Percentiles rank a stretch among this genome's conserved stretches.
phyloP scores from a whole-genome alignment of 495 filamentous ascomycete species.

The Tetracladium setigerum region DNA sequence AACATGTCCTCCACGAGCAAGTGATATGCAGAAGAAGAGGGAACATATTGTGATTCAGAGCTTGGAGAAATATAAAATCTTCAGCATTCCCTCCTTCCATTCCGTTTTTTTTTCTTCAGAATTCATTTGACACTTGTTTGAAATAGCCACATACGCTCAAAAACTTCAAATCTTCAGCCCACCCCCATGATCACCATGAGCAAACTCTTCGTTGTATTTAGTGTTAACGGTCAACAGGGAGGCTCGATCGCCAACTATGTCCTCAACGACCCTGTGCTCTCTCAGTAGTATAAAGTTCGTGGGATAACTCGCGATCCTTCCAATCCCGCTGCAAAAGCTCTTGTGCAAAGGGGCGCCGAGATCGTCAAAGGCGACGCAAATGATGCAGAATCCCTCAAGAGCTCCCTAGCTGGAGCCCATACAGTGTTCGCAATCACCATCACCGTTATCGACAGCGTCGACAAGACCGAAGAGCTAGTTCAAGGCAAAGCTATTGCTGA shows the following conservation, averaged over 20 bases:
- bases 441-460: slow-evolving; percentile 23
- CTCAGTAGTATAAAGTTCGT: slow-evolving; percentile 40
- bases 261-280: slow-evolving; percentile 38
- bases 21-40: no score
- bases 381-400: slow-evolving; percentile 32
- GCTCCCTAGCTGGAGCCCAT: slow-evolving; percentile 40
- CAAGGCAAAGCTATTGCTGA: slow-evolving; percentile 49
- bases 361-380: slow-evolving; percentile 36
- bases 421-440: slow-evolving; percentile 48
- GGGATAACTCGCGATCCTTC: slow-evolving; percentile 44
- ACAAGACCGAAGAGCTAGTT: slow-evolving; percentile 32
- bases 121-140: no score
- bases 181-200: slow-evolving; percentile 7
- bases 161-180: no score
- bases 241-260: slow-evolving; percentile 44
- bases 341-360: slow-evolving; percentile 31
- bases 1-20: no score
- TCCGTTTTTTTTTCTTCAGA: no score
- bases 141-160: no score
- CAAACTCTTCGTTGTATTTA: slow-evolving; percentile 48
- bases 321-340: slow-evolving; percentile 31
- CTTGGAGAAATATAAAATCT: no score
- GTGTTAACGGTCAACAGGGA: slow-evolving; percentile 55
- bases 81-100: no score
- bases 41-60: no score